Percentiles rank a stretch among this genome's conserved stretches.
These are phyloP conservation scores for Funneliformis geosporum DNA, from an alignment of 192 early-diverging fungal species.

Conservation along the genomic window DNA sequence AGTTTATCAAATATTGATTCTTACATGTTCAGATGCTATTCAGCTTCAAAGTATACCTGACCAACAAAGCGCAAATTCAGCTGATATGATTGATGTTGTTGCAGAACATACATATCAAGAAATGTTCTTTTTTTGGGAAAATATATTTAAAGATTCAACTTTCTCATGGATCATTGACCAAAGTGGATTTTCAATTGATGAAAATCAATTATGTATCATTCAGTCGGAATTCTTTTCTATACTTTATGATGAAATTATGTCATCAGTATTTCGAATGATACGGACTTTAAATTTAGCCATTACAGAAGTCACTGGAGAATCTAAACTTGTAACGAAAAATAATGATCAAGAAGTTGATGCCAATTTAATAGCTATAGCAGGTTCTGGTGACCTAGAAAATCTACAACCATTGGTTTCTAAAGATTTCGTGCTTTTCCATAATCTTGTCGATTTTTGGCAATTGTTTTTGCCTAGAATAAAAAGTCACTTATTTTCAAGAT, in stretches of 20 bases:
- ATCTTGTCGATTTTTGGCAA: conserved; percentile 66
- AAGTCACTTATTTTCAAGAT: conserved; percentile 50
- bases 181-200: background rate
- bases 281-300: conserved; percentile 39
- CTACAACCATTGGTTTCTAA: conserved; percentile 58
- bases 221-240: conserved; percentile 36
- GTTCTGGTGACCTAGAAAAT: conserved; percentile 51
- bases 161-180: background rate
- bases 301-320: conserved; percentile 35
- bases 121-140: conserved; percentile 62
- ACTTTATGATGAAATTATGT: conserved; percentile 59
- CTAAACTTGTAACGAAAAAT: conserved; percentile 2
- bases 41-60: background rate
- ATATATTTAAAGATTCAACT: conserved; percentile 49
- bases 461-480: conserved; percentile 49
- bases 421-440: conserved; percentile 70
- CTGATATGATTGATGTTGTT: conserved; percentile 20
- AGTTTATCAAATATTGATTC: conserved; percentile 36
- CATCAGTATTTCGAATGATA: conserved; percentile 45
- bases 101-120: conserved; percentile 51
- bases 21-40: conserved; percentile 34
- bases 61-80: background rate
- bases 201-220: conserved; percentile 28
- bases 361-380: conserved; percentile 25
- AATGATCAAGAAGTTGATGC: background rate